Conservation (phyloP, 1,284 basidiomycete species). For the Fistulinella staudtii region DNA sequence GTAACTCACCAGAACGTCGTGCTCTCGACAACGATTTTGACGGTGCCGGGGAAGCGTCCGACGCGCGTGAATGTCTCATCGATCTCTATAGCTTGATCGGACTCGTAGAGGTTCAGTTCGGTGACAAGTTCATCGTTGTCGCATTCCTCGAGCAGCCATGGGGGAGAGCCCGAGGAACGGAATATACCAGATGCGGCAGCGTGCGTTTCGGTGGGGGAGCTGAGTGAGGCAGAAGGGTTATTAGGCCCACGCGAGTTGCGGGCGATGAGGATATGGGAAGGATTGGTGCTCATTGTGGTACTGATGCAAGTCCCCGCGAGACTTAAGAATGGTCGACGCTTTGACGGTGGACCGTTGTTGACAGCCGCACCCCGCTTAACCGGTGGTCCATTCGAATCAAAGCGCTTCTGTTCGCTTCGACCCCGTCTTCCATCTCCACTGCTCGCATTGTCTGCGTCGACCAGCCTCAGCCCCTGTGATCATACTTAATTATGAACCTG, state of each 20-base stretch:
- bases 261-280: conserved; percentile 80
- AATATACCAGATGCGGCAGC: conserved; percentile 80
- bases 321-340: no score
- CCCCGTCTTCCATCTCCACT: no score
- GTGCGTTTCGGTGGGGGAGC: conserved; percentile 79
- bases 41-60: conserved; percentile 70
- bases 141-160: conserved; percentile 69
- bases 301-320: no score
- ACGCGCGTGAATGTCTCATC: conserved; percentile 66
- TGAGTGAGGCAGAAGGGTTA: conserved; percentile 72
- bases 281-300: conserved; percentile 58
- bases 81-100: conserved; percentile 68
- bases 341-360: no score
- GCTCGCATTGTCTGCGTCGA: no score
- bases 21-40: conserved; percentile 80
- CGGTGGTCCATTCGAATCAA: no score
- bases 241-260: conserved; percentile 69
- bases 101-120: conserved; percentile 60
- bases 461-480: no score
- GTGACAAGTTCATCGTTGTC: conserved; percentile 66
- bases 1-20: conserved; percentile 74
- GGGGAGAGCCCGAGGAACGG: conserved; percentile 68
- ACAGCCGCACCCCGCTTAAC: no score
- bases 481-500: no score
- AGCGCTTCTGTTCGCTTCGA: no score